A percentile compares a stretch with the other conserved stretches of the same genome.
These are phyloP conservation scores for Amanita jacksonii DNA, from an alignment of 768 basidiomycete genomes.

Conservation along the genomic window DNA sequence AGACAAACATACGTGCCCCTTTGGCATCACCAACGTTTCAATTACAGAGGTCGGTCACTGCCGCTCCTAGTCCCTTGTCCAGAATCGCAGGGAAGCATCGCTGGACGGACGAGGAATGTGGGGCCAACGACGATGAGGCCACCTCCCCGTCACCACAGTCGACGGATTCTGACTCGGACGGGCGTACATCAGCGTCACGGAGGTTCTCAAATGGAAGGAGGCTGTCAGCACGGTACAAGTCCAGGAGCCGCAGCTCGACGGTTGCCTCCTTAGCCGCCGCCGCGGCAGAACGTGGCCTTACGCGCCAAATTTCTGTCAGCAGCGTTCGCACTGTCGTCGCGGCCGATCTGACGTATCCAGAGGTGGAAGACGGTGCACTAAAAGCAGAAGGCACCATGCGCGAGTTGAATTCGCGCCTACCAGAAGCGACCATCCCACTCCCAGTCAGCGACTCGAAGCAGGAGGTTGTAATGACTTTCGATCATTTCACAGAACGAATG, in stretches of 20 bases:
- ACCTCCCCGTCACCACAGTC: slow-evolving; percentile 60
- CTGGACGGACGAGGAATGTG: slow-evolving; percentile 36
- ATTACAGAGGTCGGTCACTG: slow-evolving; percentile 16
- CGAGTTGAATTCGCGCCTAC: slow-evolving; percentile 19
- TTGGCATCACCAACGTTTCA: slow-evolving; percentile 25
- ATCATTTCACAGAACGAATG: slow-evolving; percentile 26
- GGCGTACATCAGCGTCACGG: slow-evolving; percentile 22
- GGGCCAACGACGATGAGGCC: slow-evolving; percentile 38
- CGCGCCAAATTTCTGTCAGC: slow-evolving; percentile 47
- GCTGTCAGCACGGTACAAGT: slow-evolving; percentile 24
- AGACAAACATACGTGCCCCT: slow-evolving; percentile 19
- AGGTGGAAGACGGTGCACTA: slow-evolving; percentile 15
- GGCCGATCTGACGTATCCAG: slow-evolving; percentile 33
- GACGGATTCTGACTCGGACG: slow-evolving; percentile 48
- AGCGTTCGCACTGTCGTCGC: slow-evolving; percentile 68
- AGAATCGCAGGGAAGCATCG: slow-evolving; percentile 44
- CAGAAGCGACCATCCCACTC: slow-evolving; percentile 19
- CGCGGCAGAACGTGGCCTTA: slow-evolving; percentile 14
- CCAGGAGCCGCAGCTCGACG: slow-evolving; percentile 57
- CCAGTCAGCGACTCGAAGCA: slow-evolving; percentile 10
- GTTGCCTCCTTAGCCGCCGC: slow-evolving; percentile 41
- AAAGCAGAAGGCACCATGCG: slow-evolving; percentile 21
- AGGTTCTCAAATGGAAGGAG: slow-evolving; percentile 26
- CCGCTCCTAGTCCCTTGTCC: slow-evolving; percentile 61
- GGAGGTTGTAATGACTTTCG: slow-evolving; percentile 11